Evolutionary conservation across 345 rosid species (phyloP).

Genomic region (Salix suchowensis): DNA sequence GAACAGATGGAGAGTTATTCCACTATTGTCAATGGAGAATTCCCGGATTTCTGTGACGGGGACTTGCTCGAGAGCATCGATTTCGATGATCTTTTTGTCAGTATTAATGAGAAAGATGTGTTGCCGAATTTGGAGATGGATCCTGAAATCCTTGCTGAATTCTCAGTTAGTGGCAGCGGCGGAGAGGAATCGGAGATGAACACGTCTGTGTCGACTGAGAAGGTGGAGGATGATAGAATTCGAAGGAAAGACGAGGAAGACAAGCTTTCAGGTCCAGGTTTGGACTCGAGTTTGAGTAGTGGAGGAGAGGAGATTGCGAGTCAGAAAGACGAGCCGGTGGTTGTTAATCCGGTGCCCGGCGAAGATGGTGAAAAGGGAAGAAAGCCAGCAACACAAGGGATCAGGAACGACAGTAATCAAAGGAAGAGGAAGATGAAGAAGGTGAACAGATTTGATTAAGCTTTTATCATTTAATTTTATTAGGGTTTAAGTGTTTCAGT

Average conservation of each 20-base stretch:
- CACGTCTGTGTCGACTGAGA: slow-evolving; percentile 30
- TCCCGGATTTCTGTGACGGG: slow-evolving; percentile 48
- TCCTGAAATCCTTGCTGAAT: slow-evolving; percentile 59
- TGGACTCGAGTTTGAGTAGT: slow-evolving; percentile 11
- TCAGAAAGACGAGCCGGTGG: slow-evolving; percentile 34
- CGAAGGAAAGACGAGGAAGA: slow-evolving; percentile 29
- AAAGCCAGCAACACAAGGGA: slow-evolving; percentile 38
- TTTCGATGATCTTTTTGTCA: slow-evolving; percentile 69
- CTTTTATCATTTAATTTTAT: not conserved
- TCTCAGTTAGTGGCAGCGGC: slow-evolving; percentile 34
- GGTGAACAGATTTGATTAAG: slow-evolving; percentile 21
- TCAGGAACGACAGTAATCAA: slow-evolving; percentile 28
- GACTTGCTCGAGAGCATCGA: slow-evolving; percentile 55
- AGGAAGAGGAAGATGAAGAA: slow-evolving; percentile 67
- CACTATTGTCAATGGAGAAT: slow-evolving; percentile 24
- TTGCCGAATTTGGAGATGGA: slow-evolving; percentile 75
- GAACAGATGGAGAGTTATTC: slow-evolving; percentile 41
- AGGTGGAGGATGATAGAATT: slow-evolving; percentile 13
- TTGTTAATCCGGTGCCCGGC: slow-evolving; percentile 24
- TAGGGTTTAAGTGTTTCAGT: not conserved
- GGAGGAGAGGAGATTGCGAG: slow-evolving; percentile 42
- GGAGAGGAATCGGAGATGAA: slow-evolving; percentile 54
- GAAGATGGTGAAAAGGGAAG: slow-evolving; percentile 46
- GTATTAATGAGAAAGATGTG: slow-evolving; percentile 50
- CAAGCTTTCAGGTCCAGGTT: slow-evolving; percentile 24